phyloP scores from a whole-genome alignment of 2,329 filamentous ascomycete species.

The Fusarium beomiforme region DNA sequence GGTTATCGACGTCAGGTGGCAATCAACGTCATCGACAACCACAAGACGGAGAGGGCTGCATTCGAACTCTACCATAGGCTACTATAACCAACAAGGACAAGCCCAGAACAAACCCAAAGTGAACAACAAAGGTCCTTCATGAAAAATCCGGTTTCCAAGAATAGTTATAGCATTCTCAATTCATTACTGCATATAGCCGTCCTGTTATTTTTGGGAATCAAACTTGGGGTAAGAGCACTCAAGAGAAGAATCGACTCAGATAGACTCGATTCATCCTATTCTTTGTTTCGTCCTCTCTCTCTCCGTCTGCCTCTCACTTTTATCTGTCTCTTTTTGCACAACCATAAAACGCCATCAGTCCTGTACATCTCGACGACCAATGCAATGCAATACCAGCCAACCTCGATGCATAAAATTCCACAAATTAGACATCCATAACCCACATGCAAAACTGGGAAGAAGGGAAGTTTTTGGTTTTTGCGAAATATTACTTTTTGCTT shows the following conservation, averaged over 20 bases:
- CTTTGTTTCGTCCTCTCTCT: conserved; percentile 5
- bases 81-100: conserved; percentile 12
- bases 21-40: conserved; percentile 29
- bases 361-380: conserved; percentile 42
- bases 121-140: neutral
- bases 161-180: conserved; percentile 30
- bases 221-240: conserved; percentile 23
- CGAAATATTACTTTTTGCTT: conserved; percentile 45
- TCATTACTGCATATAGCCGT: conserved; percentile 36
- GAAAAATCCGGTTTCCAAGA: neutral
- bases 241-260: conserved; percentile 5
- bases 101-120: conserved; percentile 16
- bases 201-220: conserved; percentile 29
- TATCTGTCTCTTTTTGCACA: conserved; percentile 29
- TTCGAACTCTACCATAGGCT: conserved; percentile 7
- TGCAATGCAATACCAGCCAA: conserved; percentile 45
- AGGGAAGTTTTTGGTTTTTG: conserved; percentile 29
- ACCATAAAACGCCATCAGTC: conserved; percentile 45
- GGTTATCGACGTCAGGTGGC: conserved; percentile 17
- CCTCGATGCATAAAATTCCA: conserved; percentile 49
- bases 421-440: conserved; percentile 44
- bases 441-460: conserved; percentile 29
- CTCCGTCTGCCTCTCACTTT: neutral
- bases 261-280: conserved; percentile 9
- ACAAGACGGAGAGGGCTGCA: neutral